Evolutionary conservation across 2,329 filamentous ascomycete genomes (phyloP).

Genomic region (Aureobasidium lini): DNA sequence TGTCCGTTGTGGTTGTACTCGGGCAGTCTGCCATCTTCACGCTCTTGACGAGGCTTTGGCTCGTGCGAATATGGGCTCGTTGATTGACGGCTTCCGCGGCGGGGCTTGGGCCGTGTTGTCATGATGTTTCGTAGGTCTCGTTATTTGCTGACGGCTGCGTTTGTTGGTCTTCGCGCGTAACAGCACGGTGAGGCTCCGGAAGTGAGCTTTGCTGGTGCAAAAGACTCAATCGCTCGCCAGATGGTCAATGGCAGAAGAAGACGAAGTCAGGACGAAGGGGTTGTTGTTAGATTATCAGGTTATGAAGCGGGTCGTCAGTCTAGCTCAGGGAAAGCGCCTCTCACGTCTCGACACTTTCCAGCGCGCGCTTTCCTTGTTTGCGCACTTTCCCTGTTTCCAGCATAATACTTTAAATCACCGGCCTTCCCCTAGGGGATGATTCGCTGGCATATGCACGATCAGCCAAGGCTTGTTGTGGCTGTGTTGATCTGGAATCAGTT

Average conservation of each 20-base stretch:
- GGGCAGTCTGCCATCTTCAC: constrained; percentile 23
- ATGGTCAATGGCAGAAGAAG: not conserved
- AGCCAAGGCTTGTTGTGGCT: constrained; percentile 6
- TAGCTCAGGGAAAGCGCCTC: not conserved
- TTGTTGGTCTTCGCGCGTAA: not conserved
- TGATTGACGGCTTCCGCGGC: not conserved
- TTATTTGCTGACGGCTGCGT: not conserved
- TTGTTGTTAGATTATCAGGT: not conserved
- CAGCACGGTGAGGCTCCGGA: not conserved
- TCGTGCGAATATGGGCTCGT: constrained; percentile 4
- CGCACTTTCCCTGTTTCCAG: not conserved
- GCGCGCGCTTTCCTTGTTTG: not conserved
- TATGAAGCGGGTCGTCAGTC: not conserved
- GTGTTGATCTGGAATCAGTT: not conserved
- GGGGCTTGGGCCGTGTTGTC: constrained; percentile 15
- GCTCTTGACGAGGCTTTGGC: constrained; percentile 14
- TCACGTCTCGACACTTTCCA: not conserved
- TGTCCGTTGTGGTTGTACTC: constrained; percentile 39
- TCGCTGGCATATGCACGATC: constrained; percentile 7
- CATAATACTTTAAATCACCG: not conserved
- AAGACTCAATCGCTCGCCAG: not conserved
- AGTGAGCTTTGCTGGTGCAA: not conserved
- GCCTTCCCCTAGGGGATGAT: not conserved
- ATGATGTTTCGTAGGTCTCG: not conserved
- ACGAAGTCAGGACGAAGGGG: not conserved